Base-by-base conservation (phyloP, 164 flowering plant species). In the Aristolochia fimbriata region DNA sequence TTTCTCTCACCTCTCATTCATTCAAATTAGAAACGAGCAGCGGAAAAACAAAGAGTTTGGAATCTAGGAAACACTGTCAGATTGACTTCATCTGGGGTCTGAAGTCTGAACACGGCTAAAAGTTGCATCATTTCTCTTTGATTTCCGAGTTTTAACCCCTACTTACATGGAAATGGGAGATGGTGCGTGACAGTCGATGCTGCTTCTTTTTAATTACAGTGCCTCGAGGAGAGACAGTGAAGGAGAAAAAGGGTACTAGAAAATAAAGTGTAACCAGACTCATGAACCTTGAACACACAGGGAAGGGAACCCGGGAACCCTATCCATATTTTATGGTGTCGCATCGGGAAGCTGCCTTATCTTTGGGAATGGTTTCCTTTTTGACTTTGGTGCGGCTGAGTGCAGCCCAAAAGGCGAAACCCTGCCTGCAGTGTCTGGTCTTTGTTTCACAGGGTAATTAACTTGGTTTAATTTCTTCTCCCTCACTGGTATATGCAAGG, bases 61-160 rank as follows among this genome's bases (percentile, higher is more conserved):
- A 23, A 52, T 52, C 55, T 52, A 27, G 55, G 55, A 27, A 52
- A 52, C 55, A 52, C 6, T 52, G 55, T 52, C 55, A 21, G 55
- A 21, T 52, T 52, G 27, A 10, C 43, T 37, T 37, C 43, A 3
- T 37, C 43, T 10, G 43, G 12, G 12, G 43, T 3, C 43, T 10
- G 43, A 37, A 37, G 43, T 37, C 43, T 37, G 43, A 37, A 37
- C 43, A 37, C 43, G 8, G 43, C 43, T 27, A 37, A 37, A 37
- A 6, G 43, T 37, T 37, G 43, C 43, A 37, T 37, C 43, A 37
- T 37, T 37, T 37, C 8, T 23, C 55, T 52, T 52, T 52, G 15
- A 3, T 52, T 23, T 52, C 15, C 30, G 30, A 9, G 55, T 17
- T 52, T 16, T 52, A 23, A 23, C 12, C 14, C 25, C 30, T 52